Evolutionary conservation across 2,329 filamentous ascomycete genomes (phyloP).

Genomic region (Chrysosporium keratinophilum): DNA sequence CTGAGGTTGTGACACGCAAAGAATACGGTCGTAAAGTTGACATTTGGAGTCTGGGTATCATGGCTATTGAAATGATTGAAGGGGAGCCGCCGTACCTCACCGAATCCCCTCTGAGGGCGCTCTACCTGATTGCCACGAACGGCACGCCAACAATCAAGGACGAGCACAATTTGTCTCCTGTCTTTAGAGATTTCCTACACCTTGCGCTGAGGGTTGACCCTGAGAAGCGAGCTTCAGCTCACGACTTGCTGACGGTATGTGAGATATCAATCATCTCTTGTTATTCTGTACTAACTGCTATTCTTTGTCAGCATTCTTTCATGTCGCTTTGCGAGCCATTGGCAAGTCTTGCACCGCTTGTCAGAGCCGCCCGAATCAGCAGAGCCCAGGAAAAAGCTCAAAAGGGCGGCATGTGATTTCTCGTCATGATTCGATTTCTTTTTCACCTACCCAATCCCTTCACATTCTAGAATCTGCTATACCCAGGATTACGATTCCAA

Average conservation of each 20-base stretch:
- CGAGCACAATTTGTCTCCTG: constrained; percentile 64
- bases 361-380: constrained; percentile 73
- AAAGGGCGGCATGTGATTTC: constrained; percentile 42
- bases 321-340: constrained; percentile 67
- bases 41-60: constrained; percentile 97
- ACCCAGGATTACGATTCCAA: constrained; percentile 1
- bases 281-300: constrained; percentile 15
- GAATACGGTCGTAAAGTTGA: constrained; percentile 98
- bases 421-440: neutral
- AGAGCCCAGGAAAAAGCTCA: constrained; percentile 74
- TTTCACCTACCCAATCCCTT: neutral
- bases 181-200: constrained; percentile 84
- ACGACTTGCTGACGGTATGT: constrained; percentile 83
- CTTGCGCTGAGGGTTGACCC: constrained; percentile 94
- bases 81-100: constrained; percentile 95
- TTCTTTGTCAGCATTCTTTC: constrained; percentile 56
- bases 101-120: constrained; percentile 80
- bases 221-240: constrained; percentile 88
- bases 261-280: neutral
- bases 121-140: constrained; percentile 95
- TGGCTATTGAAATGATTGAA: constrained; percentile 99
- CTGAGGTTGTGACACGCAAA: constrained; percentile 92
- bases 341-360: constrained; percentile 70
- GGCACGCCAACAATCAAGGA: constrained; percentile 94
- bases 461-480: neutral